A percentile compares a stretch with the other conserved stretches of the same genome.
These are phyloP conservation scores for Heterobasidion parviporum DNA, from an alignment of 1,284 basidiomycete species.

Conservation along the genomic window DNA sequence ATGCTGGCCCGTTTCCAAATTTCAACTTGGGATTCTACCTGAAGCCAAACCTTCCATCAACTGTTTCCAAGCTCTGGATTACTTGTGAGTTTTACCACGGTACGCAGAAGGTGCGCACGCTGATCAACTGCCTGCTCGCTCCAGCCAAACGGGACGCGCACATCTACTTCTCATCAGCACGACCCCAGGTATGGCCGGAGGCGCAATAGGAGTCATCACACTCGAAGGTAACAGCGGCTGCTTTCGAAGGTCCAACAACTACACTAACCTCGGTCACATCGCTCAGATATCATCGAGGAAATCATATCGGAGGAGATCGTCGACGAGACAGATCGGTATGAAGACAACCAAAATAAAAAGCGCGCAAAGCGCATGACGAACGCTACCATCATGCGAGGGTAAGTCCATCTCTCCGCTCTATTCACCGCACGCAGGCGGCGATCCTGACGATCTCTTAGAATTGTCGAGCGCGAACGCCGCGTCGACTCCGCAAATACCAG, in stretches of 20 bases:
- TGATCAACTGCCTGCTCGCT: neutral
- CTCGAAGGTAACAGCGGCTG: slow-evolving; percentile 49
- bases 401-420: slow-evolving; percentile 12
- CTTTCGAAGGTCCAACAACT: neutral
- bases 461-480: slow-evolving; percentile 33
- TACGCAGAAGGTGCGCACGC: neutral
- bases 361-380: slow-evolving; percentile 65
- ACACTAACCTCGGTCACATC: neutral
- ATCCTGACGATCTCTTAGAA: slow-evolving; percentile 16
- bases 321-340: slow-evolving; percentile 84
- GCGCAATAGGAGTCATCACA: slow-evolving; percentile 78
- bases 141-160: slow-evolving; percentile 90
- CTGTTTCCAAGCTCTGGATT: slow-evolving; percentile 79
- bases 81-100: slow-evolving; percentile 50
- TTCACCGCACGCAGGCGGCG: neutral
- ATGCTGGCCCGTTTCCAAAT: slow-evolving; percentile 66
- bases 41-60: slow-evolving; percentile 85
- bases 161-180: slow-evolving; percentile 85
- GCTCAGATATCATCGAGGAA: slow-evolving; percentile 70
- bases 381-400: slow-evolving; percentile 78
- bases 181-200: slow-evolving; percentile 74
- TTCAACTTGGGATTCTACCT: slow-evolving; percentile 78
- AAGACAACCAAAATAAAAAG: slow-evolving; percentile 76
- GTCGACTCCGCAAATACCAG: slow-evolving; percentile 7
- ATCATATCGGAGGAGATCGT: slow-evolving; percentile 86